These are phyloP conservation scores for Rhodotorula sp. DNA, from an alignment of 1,284 basidiomycete species.

Conservation along the genomic window DNA sequence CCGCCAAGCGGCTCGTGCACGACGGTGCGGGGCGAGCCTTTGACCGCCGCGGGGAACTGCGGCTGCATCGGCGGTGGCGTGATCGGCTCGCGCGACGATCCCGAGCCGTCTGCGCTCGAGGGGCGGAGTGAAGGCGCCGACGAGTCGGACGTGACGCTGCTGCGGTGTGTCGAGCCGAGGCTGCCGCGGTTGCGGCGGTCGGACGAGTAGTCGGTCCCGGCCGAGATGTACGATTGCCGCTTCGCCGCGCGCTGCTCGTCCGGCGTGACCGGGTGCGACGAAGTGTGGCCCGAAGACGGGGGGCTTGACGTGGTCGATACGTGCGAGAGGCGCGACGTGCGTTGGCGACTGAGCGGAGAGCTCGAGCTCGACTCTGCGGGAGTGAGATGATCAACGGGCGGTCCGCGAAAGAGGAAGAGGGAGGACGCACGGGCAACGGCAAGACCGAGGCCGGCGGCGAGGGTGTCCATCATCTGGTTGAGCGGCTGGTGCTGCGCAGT, in stretches of 20 bases:
- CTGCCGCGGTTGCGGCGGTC: conserved; percentile 13
- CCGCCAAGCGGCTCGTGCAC: conserved; percentile 11
- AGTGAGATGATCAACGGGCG: background rate
- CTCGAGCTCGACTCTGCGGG: conserved; percentile 2
- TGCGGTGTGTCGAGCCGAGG: conserved; percentile 22
- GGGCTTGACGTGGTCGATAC: background rate
- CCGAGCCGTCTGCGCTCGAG: conserved; percentile 9
- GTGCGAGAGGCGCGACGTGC: conserved; percentile 1
- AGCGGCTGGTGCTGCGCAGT: conserved; percentile 27
- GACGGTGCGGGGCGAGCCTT: background rate
- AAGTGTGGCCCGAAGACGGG: background rate
- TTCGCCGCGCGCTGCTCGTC: background rate
- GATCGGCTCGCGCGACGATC: conserved; percentile 8
- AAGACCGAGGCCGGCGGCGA: conserved; percentile 34
- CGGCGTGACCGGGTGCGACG: background rate
- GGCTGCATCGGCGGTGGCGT: conserved; percentile 22
- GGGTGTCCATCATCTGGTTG: conserved; percentile 36
- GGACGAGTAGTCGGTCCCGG: conserved; percentile 14
- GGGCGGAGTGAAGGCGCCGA: conserved; percentile 28
- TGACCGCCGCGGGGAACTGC: background rate
- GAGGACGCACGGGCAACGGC: conserved; percentile 16
- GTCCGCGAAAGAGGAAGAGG: background rate
- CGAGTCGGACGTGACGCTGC: conserved; percentile 35
- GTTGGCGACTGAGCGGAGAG: background rate
- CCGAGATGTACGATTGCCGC: conserved; percentile 25